Conservation (phyloP, 805 yeast species). For the Suhomyces xylopsoci region DNA sequence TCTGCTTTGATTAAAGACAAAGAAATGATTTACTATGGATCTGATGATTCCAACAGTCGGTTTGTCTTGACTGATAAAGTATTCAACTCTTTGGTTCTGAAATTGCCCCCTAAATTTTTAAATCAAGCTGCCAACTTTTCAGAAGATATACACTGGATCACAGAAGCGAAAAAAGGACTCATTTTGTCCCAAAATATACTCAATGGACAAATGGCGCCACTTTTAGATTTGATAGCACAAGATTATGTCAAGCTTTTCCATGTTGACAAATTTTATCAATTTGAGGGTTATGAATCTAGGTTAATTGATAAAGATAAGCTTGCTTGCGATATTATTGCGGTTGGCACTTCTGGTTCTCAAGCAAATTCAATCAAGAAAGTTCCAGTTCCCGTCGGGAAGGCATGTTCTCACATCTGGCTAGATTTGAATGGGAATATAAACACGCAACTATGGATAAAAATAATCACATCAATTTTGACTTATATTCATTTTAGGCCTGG, state of each 20-base stretch:
- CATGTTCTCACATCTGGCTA: slow-evolving; percentile 72
- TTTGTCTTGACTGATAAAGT: slow-evolving; percentile 58
- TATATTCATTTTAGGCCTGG: slow-evolving; percentile 39
- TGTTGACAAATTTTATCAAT: slow-evolving; percentile 52
- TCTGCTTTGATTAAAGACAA: slow-evolving; percentile 51
- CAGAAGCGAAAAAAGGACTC: slow-evolving; percentile 50
- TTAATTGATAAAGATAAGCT: slow-evolving; percentile 63
- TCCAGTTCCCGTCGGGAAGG: slow-evolving; percentile 55
- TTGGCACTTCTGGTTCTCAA: slow-evolving; percentile 10
- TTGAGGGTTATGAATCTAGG: slow-evolving; percentile 72
- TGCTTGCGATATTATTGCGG: slow-evolving; percentile 59
- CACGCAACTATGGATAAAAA: slow-evolving; percentile 54
- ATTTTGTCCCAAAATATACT: slow-evolving; percentile 53
- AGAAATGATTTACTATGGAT: slow-evolving; percentile 50
- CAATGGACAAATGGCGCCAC: slow-evolving; percentile 60
- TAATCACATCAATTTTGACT: slow-evolving; percentile 45
- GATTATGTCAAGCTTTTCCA: slow-evolving; percentile 14
- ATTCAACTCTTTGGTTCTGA: slow-evolving; percentile 35
- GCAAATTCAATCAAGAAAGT: slow-evolving; percentile 12
- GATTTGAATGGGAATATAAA: slow-evolving; percentile 63
- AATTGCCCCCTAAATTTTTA: slow-evolving; percentile 37
- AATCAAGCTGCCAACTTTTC: slow-evolving; percentile 47
- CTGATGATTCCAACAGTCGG: slow-evolving; percentile 38
- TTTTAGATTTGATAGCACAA: slow-evolving; percentile 52
- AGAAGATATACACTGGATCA: slow-evolving; percentile 38